Conservation (phyloP, 768 basidiomycete genomes). For the Suillus spraguei region DNA sequence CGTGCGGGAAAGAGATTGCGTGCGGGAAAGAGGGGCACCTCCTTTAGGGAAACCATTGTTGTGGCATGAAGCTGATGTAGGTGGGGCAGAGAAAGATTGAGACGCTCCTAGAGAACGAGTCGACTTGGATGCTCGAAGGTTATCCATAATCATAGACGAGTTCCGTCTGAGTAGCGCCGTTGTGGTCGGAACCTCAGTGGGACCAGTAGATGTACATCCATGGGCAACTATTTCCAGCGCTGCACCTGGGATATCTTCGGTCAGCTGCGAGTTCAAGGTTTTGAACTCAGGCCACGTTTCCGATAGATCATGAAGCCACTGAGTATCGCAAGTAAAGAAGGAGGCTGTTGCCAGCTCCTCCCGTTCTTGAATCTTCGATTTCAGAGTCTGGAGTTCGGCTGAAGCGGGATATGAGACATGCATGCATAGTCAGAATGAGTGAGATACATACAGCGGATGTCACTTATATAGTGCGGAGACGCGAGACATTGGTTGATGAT, state of each 20-base stretch:
- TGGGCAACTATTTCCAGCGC: not conserved
- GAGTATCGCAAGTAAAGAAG: not conserved
- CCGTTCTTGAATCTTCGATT: not conserved
- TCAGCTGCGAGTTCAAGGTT: not conserved
- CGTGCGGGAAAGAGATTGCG: not conserved
- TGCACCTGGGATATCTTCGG: not conserved
- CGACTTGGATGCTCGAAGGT: not conserved
- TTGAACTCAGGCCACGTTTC: constrained; percentile 1
- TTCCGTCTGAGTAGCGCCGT: not conserved
- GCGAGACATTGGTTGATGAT: not conserved
- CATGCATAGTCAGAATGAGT: not conserved
- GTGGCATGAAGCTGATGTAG: not conserved
- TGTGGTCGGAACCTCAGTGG: not conserved
- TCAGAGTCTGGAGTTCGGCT: not conserved
- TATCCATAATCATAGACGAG: not conserved
- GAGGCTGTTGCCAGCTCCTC: not conserved
- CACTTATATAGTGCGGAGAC: not conserved
- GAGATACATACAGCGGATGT: not conserved
- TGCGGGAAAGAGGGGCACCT: too few species aligned
- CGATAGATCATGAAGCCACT: not conserved
- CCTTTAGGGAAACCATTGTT: not conserved
- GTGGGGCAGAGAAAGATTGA: not conserved
- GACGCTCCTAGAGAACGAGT: not conserved
- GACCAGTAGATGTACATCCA: not conserved
- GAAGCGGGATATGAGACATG: not conserved